These are phyloP conservation scores for Tricholoma matsutake DNA, from an alignment of 768 basidiomycete genomes.

Conservation along the genomic window DNA sequence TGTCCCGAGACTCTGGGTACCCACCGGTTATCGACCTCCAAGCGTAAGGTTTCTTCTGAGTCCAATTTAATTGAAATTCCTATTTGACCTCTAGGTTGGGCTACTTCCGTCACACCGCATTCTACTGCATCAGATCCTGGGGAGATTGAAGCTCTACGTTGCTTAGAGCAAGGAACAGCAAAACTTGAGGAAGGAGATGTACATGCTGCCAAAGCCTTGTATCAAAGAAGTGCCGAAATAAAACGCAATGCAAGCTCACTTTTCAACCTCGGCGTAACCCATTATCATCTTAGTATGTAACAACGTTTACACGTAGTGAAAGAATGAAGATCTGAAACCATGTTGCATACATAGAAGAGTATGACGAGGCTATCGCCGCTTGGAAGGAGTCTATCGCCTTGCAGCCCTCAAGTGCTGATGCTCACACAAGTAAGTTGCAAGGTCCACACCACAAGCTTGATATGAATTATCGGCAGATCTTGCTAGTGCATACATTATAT, in stretches of 20 bases:
- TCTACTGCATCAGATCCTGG: slow-evolving; percentile 83
- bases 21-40: slow-evolving; percentile 16
- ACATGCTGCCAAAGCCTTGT: slow-evolving; percentile 70
- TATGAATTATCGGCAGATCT: slow-evolving; percentile 51
- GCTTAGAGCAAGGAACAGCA: slow-evolving; percentile 78
- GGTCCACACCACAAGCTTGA: slow-evolving; percentile 13
- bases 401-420: slow-evolving; percentile 81
- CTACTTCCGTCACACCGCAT: slow-evolving; percentile 75
- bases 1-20: slow-evolving; percentile 18
- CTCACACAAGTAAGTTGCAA: slow-evolving; percentile 73
- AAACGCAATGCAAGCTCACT: slow-evolving; percentile 77
- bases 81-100: slow-evolving; percentile 54
- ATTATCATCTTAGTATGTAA: slow-evolving; percentile 80
- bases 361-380: slow-evolving; percentile 77
- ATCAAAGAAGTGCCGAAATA: slow-evolving; percentile 77
- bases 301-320: slow-evolving; percentile 1
- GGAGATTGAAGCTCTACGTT: slow-evolving; percentile 72
- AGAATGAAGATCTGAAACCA: not conserved
- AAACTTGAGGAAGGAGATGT: slow-evolving; percentile 88
- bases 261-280: slow-evolving; percentile 87
- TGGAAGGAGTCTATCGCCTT: slow-evolving; percentile 85
- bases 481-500: slow-evolving; percentile 87
- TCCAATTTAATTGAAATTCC: not conserved
- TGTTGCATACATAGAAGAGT: slow-evolving; percentile 61
- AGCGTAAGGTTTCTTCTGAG: slow-evolving; percentile 28